Conservation (phyloP, 2,329 filamentous ascomycete species). For the Hymenoscyphus infarciens region DNA sequence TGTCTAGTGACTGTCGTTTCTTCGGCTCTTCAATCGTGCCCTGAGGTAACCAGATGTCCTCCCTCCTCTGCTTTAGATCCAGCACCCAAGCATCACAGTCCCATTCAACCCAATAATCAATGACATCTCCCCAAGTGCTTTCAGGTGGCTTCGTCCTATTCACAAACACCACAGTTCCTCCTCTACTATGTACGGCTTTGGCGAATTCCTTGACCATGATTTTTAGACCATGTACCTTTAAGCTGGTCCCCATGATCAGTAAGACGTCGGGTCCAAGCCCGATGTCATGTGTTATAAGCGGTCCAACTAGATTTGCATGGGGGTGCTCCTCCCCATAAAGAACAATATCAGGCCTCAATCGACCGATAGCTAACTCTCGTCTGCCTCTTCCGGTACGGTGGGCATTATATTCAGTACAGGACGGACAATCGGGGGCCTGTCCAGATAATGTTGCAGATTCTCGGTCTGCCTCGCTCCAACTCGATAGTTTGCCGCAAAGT, state of each 20-base stretch:
- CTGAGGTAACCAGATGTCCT: slow-evolving; percentile 34
- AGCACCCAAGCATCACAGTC: slow-evolving; percentile 71
- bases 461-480: slow-evolving; percentile 56
- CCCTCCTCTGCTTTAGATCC: slow-evolving; percentile 44
- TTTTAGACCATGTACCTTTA: slow-evolving; percentile 69
- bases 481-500: slow-evolving; percentile 53
- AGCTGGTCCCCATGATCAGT: slow-evolving; percentile 66
- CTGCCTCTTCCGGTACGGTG: slow-evolving; percentile 63
- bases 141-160: slow-evolving; percentile 70
- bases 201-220: slow-evolving; percentile 69
- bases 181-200: slow-evolving; percentile 61
- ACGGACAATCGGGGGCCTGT: slow-evolving; percentile 63
- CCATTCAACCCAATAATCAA: slow-evolving; percentile 73
- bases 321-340: slow-evolving; percentile 73
- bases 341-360: slow-evolving; percentile 68
- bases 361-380: slow-evolving; percentile 62
- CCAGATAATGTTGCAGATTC: slow-evolving; percentile 48
- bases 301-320: slow-evolving; percentile 62
- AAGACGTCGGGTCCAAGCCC: slow-evolving; percentile 62
- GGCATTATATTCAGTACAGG: slow-evolving; percentile 59
- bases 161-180: slow-evolving; percentile 68
- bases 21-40: slow-evolving; percentile 20
- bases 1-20: slow-evolving; percentile 16
- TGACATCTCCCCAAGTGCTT: slow-evolving; percentile 68
- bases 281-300: slow-evolving; percentile 65